Conservation (phyloP, 352 stramenopile species). For the Phytophthora hibernalis region DNA sequence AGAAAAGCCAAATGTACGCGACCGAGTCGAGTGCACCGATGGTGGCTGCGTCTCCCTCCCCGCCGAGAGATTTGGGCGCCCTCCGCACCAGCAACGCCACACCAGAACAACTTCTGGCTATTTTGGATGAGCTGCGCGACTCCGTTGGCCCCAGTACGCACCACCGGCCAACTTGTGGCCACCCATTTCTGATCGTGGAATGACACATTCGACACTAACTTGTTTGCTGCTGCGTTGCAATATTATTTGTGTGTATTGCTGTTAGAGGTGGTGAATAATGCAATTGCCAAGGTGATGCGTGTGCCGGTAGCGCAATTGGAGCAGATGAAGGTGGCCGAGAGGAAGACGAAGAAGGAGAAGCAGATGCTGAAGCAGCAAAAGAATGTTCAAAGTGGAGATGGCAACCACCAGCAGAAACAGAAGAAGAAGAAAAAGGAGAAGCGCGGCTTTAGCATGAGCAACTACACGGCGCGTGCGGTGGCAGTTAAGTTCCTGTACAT, state of each 20-base stretch:
- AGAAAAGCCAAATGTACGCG: conserved; percentile 16
- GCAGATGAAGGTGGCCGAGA: conserved; percentile 6
- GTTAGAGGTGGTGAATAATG: conserved; percentile 71
- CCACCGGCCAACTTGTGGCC: neutral
- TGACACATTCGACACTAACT: conserved; percentile 19
- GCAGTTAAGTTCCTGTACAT: conserved; percentile 89
- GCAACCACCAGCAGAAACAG: conserved; percentile 38
- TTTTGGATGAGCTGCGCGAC: conserved; percentile 68
- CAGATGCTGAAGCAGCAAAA: conserved; percentile 30
- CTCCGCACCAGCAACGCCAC: conserved; percentile 45
- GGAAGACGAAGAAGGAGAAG: conserved; percentile 40
- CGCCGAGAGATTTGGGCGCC: conserved; percentile 32
- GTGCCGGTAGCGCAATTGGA: conserved; percentile 16
- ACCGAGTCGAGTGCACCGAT: conserved; percentile 12
- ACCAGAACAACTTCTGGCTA: conserved; percentile 62
- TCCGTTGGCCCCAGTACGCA: conserved; percentile 70
- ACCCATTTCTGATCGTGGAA: conserved; percentile 5
- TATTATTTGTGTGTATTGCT: conserved; percentile 11
- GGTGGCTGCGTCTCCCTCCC: conserved; percentile 5
- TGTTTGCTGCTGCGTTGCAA: conserved; percentile 9
- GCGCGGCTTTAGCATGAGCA: conserved; percentile 79
- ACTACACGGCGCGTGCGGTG: conserved; percentile 75
- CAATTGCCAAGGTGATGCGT: conserved; percentile 74
- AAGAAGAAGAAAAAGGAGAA: conserved; percentile 71
- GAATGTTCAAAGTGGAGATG: conserved; percentile 18